Evolutionary conservation across 2,329 filamentous ascomycete species (phyloP).

Genomic region (Pyrenochaeta sp.): DNA sequence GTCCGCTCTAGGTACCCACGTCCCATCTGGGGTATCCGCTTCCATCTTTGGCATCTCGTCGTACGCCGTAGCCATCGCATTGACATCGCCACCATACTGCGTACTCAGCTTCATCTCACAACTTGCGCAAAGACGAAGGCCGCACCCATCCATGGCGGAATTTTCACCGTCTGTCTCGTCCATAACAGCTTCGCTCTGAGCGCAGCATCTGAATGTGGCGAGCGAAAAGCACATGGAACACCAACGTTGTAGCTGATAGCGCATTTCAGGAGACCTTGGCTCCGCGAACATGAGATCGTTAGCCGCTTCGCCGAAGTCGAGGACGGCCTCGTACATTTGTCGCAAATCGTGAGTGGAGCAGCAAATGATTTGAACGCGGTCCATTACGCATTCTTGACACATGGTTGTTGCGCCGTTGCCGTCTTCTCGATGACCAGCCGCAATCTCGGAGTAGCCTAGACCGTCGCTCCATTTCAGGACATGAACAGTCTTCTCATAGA

Average conservation of each 20-base stretch:
- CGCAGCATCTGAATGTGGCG: constrained; percentile 23
- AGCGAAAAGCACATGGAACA: constrained; percentile 43
- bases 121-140: constrained; percentile 31
- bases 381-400: constrained; percentile 32
- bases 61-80: constrained; percentile 21
- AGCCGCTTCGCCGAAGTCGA: constrained; percentile 13
- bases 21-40: constrained; percentile 11
- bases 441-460: constrained; percentile 50
- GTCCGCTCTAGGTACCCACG: constrained; percentile 30
- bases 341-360: constrained; percentile 31
- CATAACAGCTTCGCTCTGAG: constrained; percentile 17
- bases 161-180: constrained; percentile 19
- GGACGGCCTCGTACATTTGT: neutral
- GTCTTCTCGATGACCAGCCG: constrained; percentile 47
- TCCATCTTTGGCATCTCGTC: constrained; percentile 30
- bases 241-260: constrained; percentile 33
- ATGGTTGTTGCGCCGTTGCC: constrained; percentile 29
- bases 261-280: constrained; percentile 10
- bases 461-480: constrained; percentile 48
- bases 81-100: constrained; percentile 13
- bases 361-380: constrained; percentile 30
- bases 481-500: constrained; percentile 44
- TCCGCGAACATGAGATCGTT: constrained; percentile 24
- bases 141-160: constrained; percentile 31
- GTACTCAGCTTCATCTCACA: constrained; percentile 26